phyloP scores from a whole-genome alignment of 1,284 basidiomycete genomes.

The Vanrija humicola region DNA sequence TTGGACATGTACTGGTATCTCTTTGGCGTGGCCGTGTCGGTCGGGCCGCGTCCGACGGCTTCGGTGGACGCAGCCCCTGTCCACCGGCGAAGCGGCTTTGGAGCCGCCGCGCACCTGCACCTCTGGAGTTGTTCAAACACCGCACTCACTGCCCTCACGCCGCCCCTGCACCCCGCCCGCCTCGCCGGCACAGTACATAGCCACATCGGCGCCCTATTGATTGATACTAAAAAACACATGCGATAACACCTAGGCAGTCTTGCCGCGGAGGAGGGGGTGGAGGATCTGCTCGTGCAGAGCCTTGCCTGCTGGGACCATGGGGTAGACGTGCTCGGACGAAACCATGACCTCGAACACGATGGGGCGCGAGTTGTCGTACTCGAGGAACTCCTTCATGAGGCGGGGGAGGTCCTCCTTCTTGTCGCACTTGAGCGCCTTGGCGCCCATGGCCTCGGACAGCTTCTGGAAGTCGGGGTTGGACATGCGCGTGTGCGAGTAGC shows the following conservation, averaged over 20 bases:
- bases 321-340: constrained; percentile 88
- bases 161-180: no score
- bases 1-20: no score
- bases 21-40: no score
- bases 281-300: constrained; percentile 79
- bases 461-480: constrained; percentile 89
- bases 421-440: constrained; percentile 79
- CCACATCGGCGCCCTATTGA: no score
- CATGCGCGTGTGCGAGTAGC: constrained; percentile 94
- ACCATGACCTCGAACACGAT: constrained; percentile 88
- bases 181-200: no score
- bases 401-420: constrained; percentile 71
- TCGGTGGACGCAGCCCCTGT: no score
- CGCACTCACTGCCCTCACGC: no score
- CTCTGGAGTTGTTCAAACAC: no score
- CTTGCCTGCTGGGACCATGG: constrained; percentile 76
- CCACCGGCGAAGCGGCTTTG: no score
- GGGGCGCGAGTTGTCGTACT: constrained; percentile 76
- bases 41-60: no score
- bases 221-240: not conserved
- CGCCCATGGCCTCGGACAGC: constrained; percentile 83
- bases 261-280: constrained; percentile 29
- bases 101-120: no score
- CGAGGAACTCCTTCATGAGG: constrained; percentile 98
- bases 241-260: constrained; percentile 12